Base-by-base conservation (phyloP, 805 yeast genomes). In the Metschnikowia vanudenii region DNA sequence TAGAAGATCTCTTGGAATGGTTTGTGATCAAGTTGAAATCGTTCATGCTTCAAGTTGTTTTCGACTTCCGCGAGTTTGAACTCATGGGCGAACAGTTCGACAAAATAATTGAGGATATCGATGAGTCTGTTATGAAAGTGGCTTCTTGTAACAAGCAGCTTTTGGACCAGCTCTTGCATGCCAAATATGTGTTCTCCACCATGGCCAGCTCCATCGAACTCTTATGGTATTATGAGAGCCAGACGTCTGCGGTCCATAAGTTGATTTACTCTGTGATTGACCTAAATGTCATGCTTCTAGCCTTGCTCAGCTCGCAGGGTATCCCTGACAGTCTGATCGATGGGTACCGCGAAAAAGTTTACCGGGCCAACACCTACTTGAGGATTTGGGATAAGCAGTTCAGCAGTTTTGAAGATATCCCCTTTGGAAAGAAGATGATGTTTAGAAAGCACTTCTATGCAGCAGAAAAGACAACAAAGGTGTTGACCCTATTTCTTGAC, bases 141-240 rank as follows among this genome's bases (percentile, higher is more conserved):
- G 32, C 32, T 11, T 29, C 32, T 29, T 29, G 32, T n/a, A 29
- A n/a, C 13, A 29, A 29, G 11, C 13, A 29, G 12, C 32, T 29
- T 29, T 4, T 29, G 32, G 12, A 29, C 14, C 32, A n/a, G 32
- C 14, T 29, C 14, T 4, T 12, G 5, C 14, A 29, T 29, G 32
- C 32, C 32, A 41, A 34, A 16, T 17, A 13, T 28, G 26, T 41
- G 45, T 41, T 34, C 14, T 8, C 28, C 9, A 19, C 39, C 2
- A 41, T 41, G 45, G 35, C 28, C 1, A 24, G n/a, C 5, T 19
- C 45, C 16, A 41, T 41, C 28, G 45, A 41, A 29, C 28, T 28
- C 17, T 18, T 41, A 9, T 18, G 35, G n/a, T 28, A 41, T 34
- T 41, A 41, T 13, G 18, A n/a, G 12, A 12, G 29, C 19, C 18